These are phyloP conservation scores for Ceratocystis diversiconidia DNA, from an alignment of 2,329 filamentous ascomycete species.

Conservation along the genomic window DNA sequence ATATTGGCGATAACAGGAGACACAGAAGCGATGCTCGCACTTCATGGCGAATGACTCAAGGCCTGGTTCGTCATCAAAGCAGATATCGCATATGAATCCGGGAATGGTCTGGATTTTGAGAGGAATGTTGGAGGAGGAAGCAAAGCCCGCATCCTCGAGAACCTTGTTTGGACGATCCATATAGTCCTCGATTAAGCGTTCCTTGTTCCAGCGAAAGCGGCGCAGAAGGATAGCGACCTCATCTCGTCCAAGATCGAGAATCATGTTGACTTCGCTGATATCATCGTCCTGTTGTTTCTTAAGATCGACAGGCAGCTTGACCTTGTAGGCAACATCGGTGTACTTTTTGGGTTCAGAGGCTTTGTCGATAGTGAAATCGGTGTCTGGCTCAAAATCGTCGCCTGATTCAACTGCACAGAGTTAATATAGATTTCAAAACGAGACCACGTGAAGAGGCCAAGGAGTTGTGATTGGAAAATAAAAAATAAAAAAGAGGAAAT, in stretches of 20 bases:
- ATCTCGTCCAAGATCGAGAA: conserved; percentile 78
- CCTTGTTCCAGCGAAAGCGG: conserved; percentile 90
- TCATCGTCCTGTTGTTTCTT: conserved; percentile 73
- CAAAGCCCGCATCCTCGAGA: conserved; percentile 71
- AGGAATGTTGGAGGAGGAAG: conserved; percentile 43
- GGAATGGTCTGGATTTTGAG: conserved; percentile 57
- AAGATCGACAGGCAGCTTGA: conserved; percentile 68
- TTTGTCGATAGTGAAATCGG: conserved; percentile 26
- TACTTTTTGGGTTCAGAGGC: conserved; percentile 52
- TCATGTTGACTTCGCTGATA: conserved; percentile 78
- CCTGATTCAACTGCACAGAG: conserved; percentile 12
- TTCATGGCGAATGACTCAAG: conserved; percentile 84
- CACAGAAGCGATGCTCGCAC: conserved; percentile 86
- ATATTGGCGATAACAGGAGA: conserved; percentile 85
- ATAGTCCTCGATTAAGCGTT: conserved; percentile 84
- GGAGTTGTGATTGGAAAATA: neutral
- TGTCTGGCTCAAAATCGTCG: conserved; percentile 17
- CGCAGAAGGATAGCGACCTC: conserved; percentile 81
- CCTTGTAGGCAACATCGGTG: conserved; percentile 68
- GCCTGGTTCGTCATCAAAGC: conserved; percentile 71
- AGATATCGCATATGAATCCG: conserved; percentile 87
- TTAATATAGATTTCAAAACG: neutral
- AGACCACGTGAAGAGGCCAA: neutral
- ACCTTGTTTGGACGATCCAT: conserved; percentile 77
- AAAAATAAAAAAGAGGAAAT: neutral